phyloP scores from a whole-genome alignment of 768 basidiomycete genomes.

The Pleurotus eryngii region DNA sequence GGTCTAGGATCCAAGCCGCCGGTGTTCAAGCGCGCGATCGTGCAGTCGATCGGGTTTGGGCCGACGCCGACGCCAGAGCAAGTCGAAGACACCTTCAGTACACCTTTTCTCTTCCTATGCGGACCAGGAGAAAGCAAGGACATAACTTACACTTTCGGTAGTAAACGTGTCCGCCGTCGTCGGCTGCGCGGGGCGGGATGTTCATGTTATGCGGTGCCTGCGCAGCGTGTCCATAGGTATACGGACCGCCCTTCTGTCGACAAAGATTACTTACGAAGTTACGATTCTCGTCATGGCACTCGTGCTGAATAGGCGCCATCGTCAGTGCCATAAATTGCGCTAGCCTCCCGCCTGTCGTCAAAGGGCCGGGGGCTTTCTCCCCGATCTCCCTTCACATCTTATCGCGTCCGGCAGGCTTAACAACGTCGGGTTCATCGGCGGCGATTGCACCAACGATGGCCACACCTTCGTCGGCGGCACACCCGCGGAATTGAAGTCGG shows the following conservation, averaged over 20 bases:
- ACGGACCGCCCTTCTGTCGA: no score
- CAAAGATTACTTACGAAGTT: no score
- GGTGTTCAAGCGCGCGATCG: slow-evolving; percentile 36
- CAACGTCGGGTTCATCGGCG: slow-evolving; percentile 31
- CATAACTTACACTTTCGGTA: no score
- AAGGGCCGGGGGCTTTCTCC: slow-evolving; percentile 26
- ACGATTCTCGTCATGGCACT: no score
- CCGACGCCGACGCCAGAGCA: slow-evolving; percentile 27
- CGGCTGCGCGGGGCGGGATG: no score
- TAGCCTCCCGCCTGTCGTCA: slow-evolving; percentile 27
- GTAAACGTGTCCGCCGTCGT: no score
- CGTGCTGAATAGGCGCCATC: slow-evolving; percentile 25
- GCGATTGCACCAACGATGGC: slow-evolving; percentile 42
- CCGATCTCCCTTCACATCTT: slow-evolving; percentile 33
- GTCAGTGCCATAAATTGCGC: slow-evolving; percentile 35
- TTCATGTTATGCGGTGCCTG: no score
- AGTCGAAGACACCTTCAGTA: slow-evolving; percentile 30
- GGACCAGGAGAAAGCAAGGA: no score
- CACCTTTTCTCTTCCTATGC: no score
- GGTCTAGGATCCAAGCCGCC: slow-evolving; percentile 24
- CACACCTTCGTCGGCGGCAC: slow-evolving; percentile 36
- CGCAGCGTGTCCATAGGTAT: no score
- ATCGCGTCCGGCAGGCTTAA: slow-evolving; percentile 29
- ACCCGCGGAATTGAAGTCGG: slow-evolving; percentile 33
- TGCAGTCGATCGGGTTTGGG: slow-evolving; percentile 42